These are phyloP conservation scores for Ophiostoma pallidulum DNA, from an alignment of 2,329 filamentous ascomycete genomes.

Conservation along the genomic window DNA sequence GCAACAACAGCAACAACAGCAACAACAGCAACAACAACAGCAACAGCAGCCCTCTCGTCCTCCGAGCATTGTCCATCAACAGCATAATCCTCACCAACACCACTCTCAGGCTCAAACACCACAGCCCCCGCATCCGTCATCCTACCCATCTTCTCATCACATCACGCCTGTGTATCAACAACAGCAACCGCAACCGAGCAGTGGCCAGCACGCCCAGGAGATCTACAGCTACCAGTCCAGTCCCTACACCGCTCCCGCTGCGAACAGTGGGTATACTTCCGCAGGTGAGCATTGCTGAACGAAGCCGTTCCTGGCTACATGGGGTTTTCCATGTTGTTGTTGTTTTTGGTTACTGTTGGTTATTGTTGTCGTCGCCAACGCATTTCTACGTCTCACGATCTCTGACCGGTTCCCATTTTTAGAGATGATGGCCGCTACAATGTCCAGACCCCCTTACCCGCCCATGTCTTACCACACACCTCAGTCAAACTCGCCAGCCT, in stretches of 20 bases:
- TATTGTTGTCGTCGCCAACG: too few relatives aligned
- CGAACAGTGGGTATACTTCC: slow-evolving; percentile 75
- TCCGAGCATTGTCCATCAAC: slow-evolving; percentile 53
- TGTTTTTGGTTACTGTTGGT: too few relatives aligned
- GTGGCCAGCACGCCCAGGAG: slow-evolving; percentile 56
- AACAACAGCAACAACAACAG: slow-evolving; percentile 50
- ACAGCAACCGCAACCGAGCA: slow-evolving; percentile 50
- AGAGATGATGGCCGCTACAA: slow-evolving; percentile 58
- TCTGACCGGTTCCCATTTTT: slow-evolving; percentile 24
- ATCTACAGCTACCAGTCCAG: slow-evolving; percentile 72
- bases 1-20: slow-evolving; percentile 57
- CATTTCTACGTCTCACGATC: too few relatives aligned
- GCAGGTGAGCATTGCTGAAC: slow-evolving; percentile 58
- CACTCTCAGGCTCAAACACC: slow-evolving; percentile 33
- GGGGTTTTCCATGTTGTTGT: too few relatives aligned
- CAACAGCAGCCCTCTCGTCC: slow-evolving; percentile 59
- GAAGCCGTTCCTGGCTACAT: too few relatives aligned
- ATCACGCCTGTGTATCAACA: slow-evolving; percentile 59
- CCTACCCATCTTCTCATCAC: slow-evolving; percentile 60
- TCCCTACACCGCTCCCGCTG: slow-evolving; percentile 74
- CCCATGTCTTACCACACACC: slow-evolving; percentile 88
- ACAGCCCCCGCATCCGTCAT: slow-evolving; percentile 51
- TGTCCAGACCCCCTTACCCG: slow-evolving; percentile 74
- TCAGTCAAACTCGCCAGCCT: slow-evolving; percentile 89
- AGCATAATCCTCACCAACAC: slow-evolving; percentile 52